Evolutionary conservation across 805 yeast genomes (phyloP).

Genomic region (Candida takata): DNA sequence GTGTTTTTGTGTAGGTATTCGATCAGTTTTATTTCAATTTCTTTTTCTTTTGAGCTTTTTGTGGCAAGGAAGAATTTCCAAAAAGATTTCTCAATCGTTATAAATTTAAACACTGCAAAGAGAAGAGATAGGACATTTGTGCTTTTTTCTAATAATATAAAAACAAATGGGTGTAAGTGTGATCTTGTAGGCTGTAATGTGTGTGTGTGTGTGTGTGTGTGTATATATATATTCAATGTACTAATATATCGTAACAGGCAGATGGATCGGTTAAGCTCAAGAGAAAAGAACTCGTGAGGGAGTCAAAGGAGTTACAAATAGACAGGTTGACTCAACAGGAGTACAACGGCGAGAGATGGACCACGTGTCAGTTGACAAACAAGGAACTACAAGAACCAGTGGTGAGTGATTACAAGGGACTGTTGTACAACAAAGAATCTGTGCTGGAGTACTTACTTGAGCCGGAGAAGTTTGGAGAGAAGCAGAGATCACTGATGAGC

Average conservation of each 20-base stretch:
- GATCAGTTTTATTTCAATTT: too few species aligned
- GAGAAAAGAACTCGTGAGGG: constrained; percentile 41
- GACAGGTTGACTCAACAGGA: constrained; percentile 18
- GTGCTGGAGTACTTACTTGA: constrained; percentile 50
- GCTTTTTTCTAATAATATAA: too few species aligned
- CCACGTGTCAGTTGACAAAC: constrained; percentile 40
- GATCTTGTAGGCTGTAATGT: too few species aligned
- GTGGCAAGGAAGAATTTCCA: too few species aligned
- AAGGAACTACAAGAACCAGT: constrained; percentile 42
- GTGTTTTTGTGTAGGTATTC: too few species aligned
- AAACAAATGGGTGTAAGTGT: constrained; percentile 15
- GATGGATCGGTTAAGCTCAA: constrained; percentile 73
- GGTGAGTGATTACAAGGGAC: constrained; percentile 65
- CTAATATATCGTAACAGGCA: constrained; percentile 30
- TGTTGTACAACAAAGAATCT: constrained; percentile 56
- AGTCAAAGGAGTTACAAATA: constrained; percentile 4
- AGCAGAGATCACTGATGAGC: constrained; percentile 21
- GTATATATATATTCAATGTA: too few species aligned
- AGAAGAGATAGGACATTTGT: too few species aligned
- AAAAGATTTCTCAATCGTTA: too few species aligned
- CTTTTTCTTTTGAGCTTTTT: too few species aligned
- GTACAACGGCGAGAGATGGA: constrained; percentile 29
- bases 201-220: too few species aligned
- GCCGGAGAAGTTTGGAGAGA: constrained; percentile 22
- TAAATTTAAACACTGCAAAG: too few species aligned